Percentiles rank a stretch among this genome's conserved stretches.
Evolutionary conservation across 345 rosid species (phyloP).

Genomic region (Triadica sebifera): DNA sequence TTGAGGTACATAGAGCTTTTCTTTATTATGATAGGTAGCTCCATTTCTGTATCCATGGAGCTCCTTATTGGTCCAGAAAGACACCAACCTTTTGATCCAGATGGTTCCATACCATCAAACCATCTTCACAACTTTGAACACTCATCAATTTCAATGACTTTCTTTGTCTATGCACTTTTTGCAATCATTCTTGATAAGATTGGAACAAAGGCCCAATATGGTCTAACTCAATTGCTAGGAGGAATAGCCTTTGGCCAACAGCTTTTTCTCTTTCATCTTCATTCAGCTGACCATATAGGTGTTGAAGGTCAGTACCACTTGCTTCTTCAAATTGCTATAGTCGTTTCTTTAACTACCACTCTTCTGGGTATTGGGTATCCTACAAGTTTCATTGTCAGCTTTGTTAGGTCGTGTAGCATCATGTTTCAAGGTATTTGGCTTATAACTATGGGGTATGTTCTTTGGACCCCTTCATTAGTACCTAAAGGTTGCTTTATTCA

Average conservation of each 20-base stretch:
- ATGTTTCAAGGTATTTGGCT: constrained; percentile 79
- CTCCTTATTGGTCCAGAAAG: constrained; percentile 65
- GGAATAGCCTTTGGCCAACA: constrained; percentile 69
- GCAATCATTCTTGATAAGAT: constrained; percentile 55
- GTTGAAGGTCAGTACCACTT: constrained; percentile 84
- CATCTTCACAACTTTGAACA: constrained; percentile 92
- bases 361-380: constrained; percentile 61
- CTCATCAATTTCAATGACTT: constrained; percentile 61
- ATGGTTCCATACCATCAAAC: constrained; percentile 78
- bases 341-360: constrained; percentile 58
- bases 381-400: constrained; percentile 60
- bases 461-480: constrained; percentile 67
- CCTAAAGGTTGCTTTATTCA: constrained; percentile 67
- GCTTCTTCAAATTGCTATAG: constrained; percentile 54
- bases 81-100: constrained; percentile 78
- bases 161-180: constrained; percentile 57
- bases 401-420: constrained; percentile 63
- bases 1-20: constrained; percentile 57
- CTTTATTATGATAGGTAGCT: constrained; percentile 56
- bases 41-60: constrained; percentile 66
- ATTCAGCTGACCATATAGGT: constrained; percentile 77
- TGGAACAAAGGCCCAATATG: constrained; percentile 29
- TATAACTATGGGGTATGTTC: constrained; percentile 61
- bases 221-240: constrained; percentile 50
- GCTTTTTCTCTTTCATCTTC: constrained; percentile 71